phyloP scores from a whole-genome alignment of 306 rosid species.

The Lithocarpus polystachyus region DNA sequence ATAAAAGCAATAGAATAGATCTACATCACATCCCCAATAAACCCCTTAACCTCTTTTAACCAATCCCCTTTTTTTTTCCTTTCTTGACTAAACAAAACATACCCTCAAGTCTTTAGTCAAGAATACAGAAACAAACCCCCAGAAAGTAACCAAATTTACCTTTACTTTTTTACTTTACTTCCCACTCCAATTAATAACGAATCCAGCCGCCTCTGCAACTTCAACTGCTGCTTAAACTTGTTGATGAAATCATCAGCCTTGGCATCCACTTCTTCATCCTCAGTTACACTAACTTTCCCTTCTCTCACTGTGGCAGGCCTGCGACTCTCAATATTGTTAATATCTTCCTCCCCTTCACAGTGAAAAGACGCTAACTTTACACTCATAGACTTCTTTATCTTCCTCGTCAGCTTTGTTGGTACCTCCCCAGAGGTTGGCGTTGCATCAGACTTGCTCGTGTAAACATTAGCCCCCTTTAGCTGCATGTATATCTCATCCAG shows the following conservation, averaged over 20 bases:
- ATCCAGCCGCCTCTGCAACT: slow-evolving; percentile 80
- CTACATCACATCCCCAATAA: slow-evolving; percentile 2
- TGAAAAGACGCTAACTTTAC: slow-evolving; percentile 57
- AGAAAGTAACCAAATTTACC: neutral
- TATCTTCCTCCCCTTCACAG: slow-evolving; percentile 51
- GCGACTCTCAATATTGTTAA: slow-evolving; percentile 43
- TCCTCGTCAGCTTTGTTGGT: slow-evolving; percentile 53
- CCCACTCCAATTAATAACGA: slow-evolving; percentile 47
- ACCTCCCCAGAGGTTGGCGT: slow-evolving; percentile 59
- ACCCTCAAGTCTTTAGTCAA: neutral
- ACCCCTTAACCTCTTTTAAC: neutral
- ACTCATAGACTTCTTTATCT: slow-evolving; percentile 87
- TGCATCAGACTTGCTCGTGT: slow-evolving; percentile 56
- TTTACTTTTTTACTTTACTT: slow-evolving; percentile 14
- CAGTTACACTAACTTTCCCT: slow-evolving; percentile 20
- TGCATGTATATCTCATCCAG: slow-evolving; percentile 61
- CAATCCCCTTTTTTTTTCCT: neutral
- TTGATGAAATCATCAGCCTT: slow-evolving; percentile 86
- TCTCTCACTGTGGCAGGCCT: slow-evolving; percentile 72
- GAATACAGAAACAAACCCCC: slow-evolving; percentile 2
- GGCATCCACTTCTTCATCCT: slow-evolving; percentile 65
- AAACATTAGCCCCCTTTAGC: slow-evolving; percentile 38
- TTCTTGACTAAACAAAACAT: neutral
- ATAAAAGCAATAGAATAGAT: neutral
- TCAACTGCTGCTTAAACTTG: slow-evolving; percentile 73